Base-by-base conservation (phyloP, 1,139 yeast species). In the Yamadazyma siamensis region DNA sequence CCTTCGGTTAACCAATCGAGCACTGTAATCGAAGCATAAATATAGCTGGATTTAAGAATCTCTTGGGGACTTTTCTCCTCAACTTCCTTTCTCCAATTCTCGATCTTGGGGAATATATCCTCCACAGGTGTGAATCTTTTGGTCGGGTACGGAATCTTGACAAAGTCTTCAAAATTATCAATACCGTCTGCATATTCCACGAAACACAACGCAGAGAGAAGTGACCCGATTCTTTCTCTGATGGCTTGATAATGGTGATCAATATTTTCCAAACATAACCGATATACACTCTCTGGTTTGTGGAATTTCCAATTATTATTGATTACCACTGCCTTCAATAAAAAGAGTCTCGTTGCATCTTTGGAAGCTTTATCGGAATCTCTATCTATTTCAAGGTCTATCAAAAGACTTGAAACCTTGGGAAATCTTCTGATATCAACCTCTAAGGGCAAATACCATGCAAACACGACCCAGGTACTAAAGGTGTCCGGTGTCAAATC, bases 401-500 rank as follows among this genome's bases (percentile, higher is more conserved):
- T 55, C 10, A 86, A 56, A 17, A 65, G 60, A 15, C 60, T 52
- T 12, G 71, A 59, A 5, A 87, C 52, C 6, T 69, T 63, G 10
- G 81, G 77, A 39, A 78, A 71, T 39, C 96, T 68, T 49, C 95
- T 71, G 31, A 71, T 49, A 54, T 86, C 95, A 19, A 73, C 61
- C 43, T 76, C 76, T 3, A 78, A 55, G 0, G 89, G 84, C 1
- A 80, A 49, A 83, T 88, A 80, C 80, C 88, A 79, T 4, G 83
- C 65, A 36, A 86, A 76, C 0, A 87, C 73, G 28, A 69, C 69
- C 97, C 98, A 91, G 29, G 85, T 78, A 13, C 73, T 75, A 27
- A 74, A 59, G 6, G 82, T 83, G 26, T 89, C 95, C 3, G 89
- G 94, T 1, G 87, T 75, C 36, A 91, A 58, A 34, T 82, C 87